Base-by-base conservation (phyloP, 768 basidiomycete genomes). In the Lactifluus pinguis region DNA sequence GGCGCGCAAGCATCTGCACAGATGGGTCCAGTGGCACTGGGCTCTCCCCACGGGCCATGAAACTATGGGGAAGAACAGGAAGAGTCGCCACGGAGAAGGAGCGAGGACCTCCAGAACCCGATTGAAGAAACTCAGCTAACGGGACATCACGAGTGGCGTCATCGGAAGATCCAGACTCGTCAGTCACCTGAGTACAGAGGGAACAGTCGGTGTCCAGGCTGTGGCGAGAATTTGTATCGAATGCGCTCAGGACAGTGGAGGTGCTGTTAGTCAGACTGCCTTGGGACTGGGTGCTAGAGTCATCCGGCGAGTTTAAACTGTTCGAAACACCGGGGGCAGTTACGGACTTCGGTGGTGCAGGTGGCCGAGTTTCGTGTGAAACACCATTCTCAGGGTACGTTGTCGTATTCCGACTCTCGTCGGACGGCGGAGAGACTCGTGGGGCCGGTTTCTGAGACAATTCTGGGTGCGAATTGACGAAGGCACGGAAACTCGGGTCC, bases 381-480 rank as follows among this genome's bases (percentile, higher is more conserved):
- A 30, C 14, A 19, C 39, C 55, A 49, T 6, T 38, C 19, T 2
- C 38, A n/a, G 51, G 41, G 38, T 54, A 17, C n/a, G 44, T 42
- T 5, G 59, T 55, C 30, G 38, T 14, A 21, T 34, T 38, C 45
- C n/a, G 55, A 41, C 8, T 32, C 21, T 41, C 29, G 11, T 48
- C 39, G 21, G 56, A 21, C 1, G 52, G 42, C 29, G 48, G 44
- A 10, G 49, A 42, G 13, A 44, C 42, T 49, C 64, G 59, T n/a
- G 68, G 64, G 0, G 68, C 60, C 21, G 67, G 61, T 63, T 73
- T 75, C 67, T 70, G 69, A 47, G 77, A 80, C 41, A 97, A 78
- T 71, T 97, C 94, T 29, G 95, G 94, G 72, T 99, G 95, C 38
- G 93, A 89, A 66, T 87, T 81, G 65, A 98, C 87, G 69, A 97